Conservation (phyloP, 1,284 basidiomycete genomes). For the Trichosporon sp. region DNA sequence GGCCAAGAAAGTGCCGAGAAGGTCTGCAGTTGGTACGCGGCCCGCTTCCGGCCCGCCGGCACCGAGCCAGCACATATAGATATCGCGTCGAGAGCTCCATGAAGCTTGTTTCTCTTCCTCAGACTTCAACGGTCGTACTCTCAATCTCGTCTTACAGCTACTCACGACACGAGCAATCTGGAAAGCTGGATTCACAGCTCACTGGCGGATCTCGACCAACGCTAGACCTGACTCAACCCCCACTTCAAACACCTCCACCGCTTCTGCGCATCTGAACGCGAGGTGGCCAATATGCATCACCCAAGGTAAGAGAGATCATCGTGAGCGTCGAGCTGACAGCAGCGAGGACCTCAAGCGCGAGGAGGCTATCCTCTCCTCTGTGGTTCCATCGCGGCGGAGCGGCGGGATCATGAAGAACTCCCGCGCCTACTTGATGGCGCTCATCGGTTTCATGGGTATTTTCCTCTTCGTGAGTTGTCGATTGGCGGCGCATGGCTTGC, state of each 20-base stretch:
- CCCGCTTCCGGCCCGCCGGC: neutral
- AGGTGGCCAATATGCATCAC: neutral
- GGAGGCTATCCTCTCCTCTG: neutral
- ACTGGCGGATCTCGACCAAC: neutral
- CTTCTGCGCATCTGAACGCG: neutral
- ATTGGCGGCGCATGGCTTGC: neutral
- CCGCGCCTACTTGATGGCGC: constrained; percentile 54
- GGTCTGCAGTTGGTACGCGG: neutral
- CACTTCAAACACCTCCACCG: neutral
- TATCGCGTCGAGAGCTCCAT: neutral
- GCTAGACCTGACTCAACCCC: neutral
- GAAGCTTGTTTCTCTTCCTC: neutral
- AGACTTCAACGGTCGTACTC: neutral
- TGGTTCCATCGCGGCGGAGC: constrained; percentile 1
- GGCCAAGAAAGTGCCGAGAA: neutral
- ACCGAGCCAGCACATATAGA: neutral
- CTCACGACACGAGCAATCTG: no score
- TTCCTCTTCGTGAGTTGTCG: constrained; percentile 60
- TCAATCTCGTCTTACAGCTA: neutral
- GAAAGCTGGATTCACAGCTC: neutral
- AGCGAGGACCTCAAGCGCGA: neutral
- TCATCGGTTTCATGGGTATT: constrained; percentile 70
- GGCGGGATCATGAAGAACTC: constrained; percentile 1
- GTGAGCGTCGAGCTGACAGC: neutral
- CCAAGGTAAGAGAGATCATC: neutral